A percentile compares a stretch with the other conserved stretches of the same genome.
These are phyloP conservation scores for Trematosphaeria pertusa DNA, from an alignment of 2,329 filamentous ascomycete genomes.

Conservation along the genomic window DNA sequence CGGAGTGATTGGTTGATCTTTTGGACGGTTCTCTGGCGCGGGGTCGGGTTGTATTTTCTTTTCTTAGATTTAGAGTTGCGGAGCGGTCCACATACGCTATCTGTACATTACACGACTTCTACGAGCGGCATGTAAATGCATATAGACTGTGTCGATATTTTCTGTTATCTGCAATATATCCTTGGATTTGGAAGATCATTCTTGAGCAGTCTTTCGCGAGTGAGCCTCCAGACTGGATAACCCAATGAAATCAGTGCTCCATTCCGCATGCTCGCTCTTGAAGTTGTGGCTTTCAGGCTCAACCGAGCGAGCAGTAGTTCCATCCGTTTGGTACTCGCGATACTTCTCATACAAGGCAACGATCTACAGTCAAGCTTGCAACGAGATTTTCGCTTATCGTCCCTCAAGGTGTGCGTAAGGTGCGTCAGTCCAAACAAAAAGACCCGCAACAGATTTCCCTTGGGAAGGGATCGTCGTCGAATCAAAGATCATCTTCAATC, in stretches of 20 bases:
- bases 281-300: too few species aligned
- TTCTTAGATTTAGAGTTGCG: neutral
- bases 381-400: too few species aligned
- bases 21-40: neutral
- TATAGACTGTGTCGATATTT: neutral
- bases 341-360: neutral
- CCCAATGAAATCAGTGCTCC: too few species aligned
- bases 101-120: neutral
- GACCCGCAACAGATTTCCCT: too few species aligned
- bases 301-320: too few species aligned
- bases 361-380: neutral
- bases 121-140: neutral
- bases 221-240: too few species aligned
- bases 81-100: neutral
- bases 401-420: too few species aligned
- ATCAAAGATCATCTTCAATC: too few species aligned
- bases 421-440: too few species aligned
- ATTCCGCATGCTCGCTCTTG: too few species aligned
- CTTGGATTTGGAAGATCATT: too few species aligned
- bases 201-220: neutral
- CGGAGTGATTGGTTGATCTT: neutral
- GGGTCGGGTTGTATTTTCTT: neutral
- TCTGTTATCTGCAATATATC: neutral
- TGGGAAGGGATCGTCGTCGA: too few species aligned
- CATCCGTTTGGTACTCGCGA: neutral